phyloP scores from a whole-genome alignment of 1,284 basidiomycete genomes.

The Moesziomyces sp. region DNA sequence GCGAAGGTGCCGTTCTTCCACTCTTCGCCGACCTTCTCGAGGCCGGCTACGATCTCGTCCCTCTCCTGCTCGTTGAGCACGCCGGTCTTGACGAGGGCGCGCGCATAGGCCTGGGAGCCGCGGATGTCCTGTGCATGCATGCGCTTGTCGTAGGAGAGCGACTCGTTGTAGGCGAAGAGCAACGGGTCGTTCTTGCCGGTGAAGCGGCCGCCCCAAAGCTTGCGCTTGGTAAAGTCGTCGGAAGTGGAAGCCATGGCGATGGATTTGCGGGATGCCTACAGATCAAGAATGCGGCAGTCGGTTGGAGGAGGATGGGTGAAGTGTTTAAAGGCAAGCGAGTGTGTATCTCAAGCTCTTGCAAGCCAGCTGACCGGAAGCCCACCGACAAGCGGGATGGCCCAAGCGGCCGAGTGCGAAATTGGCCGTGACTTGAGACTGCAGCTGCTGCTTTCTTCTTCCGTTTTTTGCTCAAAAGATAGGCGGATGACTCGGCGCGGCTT shows the following conservation, averaged over 20 bases:
- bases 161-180: constrained; percentile 70
- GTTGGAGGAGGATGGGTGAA: neutral
- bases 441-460: no score
- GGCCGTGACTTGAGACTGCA: no score
- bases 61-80: constrained; percentile 81
- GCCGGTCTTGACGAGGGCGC: constrained; percentile 80
- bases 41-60: constrained; percentile 79
- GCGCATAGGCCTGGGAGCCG: constrained; percentile 95
- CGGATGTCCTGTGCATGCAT: constrained; percentile 92
- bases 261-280: neutral
- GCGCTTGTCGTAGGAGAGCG: constrained; percentile 89
- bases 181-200: constrained; percentile 64
- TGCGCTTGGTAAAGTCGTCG: constrained; percentile 64
- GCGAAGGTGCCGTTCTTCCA: constrained; percentile 73
- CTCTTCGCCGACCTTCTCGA: constrained; percentile 81
- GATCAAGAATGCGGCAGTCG: neutral
- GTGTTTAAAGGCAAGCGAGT: no score
- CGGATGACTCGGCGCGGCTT: no score
- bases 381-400: no score
- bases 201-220: constrained; percentile 68
- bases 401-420: no score
- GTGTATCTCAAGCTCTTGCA: no score
- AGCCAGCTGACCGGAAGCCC: no score
- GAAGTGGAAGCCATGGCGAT: constrained; percentile 37
- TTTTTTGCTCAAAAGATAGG: no score